Evolutionary conservation across 768 basidiomycete genomes (phyloP).

Genomic region (Exsudoporus frostii): DNA sequence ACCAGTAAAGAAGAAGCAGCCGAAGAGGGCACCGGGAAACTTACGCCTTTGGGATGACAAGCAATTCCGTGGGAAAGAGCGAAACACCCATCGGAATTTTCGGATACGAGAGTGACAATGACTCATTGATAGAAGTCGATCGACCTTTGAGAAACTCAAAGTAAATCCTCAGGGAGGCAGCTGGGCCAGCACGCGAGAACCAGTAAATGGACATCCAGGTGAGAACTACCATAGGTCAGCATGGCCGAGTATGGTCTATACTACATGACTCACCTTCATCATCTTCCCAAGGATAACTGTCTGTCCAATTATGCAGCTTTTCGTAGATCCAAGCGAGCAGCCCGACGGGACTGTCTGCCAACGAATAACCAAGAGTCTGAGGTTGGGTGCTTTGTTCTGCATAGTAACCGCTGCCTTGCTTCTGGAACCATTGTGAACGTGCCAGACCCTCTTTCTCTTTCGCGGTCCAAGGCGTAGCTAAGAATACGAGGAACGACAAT

Average conservation of each 20-base stretch:
- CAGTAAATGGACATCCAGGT: constrained; percentile 60
- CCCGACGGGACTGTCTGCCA: constrained; percentile 57
- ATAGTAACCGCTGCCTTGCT: constrained; percentile 31
- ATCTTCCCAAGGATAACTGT: constrained; percentile 54
- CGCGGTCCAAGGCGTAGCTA: constrained; percentile 28
- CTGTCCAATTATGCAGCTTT: constrained; percentile 47
- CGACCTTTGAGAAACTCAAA: constrained; percentile 38
- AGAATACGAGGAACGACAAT: constrained; percentile 24
- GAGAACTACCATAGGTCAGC: constrained; percentile 38
- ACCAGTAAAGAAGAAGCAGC: too few relatives aligned
- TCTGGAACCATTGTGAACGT: constrained; percentile 16
- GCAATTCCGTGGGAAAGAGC: constrained; percentile 49
- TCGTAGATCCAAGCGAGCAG: constrained; percentile 55
- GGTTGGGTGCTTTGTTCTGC: constrained; percentile 40
- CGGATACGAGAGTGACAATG: neutral
- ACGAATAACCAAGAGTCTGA: constrained; percentile 51
- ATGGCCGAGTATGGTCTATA: neutral
- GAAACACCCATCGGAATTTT: constrained; percentile 48
- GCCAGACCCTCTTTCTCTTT: constrained; percentile 26
- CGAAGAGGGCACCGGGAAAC: constrained; percentile 5
- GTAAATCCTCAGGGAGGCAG: constrained; percentile 57
- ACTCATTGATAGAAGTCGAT: neutral
- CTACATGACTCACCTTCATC: constrained; percentile 44
- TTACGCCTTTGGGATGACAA: constrained; percentile 37
- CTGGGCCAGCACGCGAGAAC: constrained; percentile 58